Evolutionary conservation across 192 early-diverging fungal species (phyloP).

Genomic region (Backusella mclennaniae): DNA sequence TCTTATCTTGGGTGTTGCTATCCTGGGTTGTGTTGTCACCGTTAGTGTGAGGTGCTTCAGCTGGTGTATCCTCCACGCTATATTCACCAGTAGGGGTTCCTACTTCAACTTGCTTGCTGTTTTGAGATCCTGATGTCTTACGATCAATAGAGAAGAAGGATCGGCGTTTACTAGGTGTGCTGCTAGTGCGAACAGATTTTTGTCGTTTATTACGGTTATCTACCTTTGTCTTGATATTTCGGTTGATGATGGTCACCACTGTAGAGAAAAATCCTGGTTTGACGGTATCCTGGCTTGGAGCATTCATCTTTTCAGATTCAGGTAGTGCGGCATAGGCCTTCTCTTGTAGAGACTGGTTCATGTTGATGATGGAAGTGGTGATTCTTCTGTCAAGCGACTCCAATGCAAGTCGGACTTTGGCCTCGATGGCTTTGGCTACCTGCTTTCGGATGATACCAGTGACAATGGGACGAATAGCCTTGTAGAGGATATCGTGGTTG

Average conservation of each 20-base stretch:
- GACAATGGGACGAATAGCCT: constrained; percentile 34
- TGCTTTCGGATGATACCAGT: constrained; percentile 36
- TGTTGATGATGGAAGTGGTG: background rate
- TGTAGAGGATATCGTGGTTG: constrained; percentile 21
- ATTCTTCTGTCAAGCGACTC: constrained; percentile 25
- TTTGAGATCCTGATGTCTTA: background rate
- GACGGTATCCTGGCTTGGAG: background rate
- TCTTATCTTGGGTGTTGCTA: background rate
- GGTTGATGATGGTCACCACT: constrained; percentile 10
- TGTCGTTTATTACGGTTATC: constrained; percentile 5
- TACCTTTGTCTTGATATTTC: constrained; percentile 7
- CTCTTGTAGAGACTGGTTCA: background rate
- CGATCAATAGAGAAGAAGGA: background rate
- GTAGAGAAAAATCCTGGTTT: constrained; percentile 17
- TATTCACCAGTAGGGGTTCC: background rate
- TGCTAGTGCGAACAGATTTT: background rate
- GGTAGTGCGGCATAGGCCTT: background rate
- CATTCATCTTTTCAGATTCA: background rate
- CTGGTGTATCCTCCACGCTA: background rate
- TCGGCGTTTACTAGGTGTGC: background rate
- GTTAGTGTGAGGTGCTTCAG: background rate
- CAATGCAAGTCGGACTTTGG: constrained; percentile 30
- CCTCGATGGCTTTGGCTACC: constrained; percentile 34
- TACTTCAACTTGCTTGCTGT: background rate
- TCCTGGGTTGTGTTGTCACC: background rate